Evolutionary conservation across 441 rosid species (phyloP), one percentile per base, ranked within the genome.

Genomic region (Theobroma grandiflorum): DNA sequence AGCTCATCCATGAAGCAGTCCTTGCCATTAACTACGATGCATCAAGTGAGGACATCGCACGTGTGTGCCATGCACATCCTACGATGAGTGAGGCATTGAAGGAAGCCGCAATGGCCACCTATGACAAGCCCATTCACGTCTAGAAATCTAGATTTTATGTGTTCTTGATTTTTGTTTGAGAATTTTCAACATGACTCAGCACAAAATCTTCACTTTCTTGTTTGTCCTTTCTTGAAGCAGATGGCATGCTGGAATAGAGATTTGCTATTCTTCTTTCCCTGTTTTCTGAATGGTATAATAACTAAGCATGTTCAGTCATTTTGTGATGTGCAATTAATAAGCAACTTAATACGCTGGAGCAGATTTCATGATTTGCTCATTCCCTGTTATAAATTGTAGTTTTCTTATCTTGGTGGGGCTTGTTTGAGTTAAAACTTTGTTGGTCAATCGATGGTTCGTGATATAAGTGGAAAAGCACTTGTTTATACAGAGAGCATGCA

Each of bases 21-120:
- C 79, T 97, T 15, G 99, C 99, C 49, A 84, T 97, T 78, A 84
- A 92, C 66, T 95, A 95, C 66, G 99, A 90, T 84, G 99, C 99
- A 45, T 73, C 91, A 0, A 97, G 99, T 33, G 98, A 94, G 88
- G 99, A 95, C 83, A 95, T 97, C 14, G 99, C 99, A 26, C 95
- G 99, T 3, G 97, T 95, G 65, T 97, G 99, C 87, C 99, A 95
- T 65, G 99, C 99, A 55, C 99, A 94, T 81, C 99, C 99, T 33
- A 97, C 99, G 31, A 91, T 97, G 99, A 97, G 99, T 49, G 99
- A 97, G 86, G 99, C 99, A 45, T 74, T 97, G 87, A 97, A 97
- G 93, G 99, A 97, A 90, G 99, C 99, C 64, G 99, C 99, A 62
- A 94, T 97, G 99, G 99, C 99, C 50, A 94, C 99, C 55, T 85